Conservation (phyloP, 306 rosid genomes). For the Carpinus fangiana region DNA sequence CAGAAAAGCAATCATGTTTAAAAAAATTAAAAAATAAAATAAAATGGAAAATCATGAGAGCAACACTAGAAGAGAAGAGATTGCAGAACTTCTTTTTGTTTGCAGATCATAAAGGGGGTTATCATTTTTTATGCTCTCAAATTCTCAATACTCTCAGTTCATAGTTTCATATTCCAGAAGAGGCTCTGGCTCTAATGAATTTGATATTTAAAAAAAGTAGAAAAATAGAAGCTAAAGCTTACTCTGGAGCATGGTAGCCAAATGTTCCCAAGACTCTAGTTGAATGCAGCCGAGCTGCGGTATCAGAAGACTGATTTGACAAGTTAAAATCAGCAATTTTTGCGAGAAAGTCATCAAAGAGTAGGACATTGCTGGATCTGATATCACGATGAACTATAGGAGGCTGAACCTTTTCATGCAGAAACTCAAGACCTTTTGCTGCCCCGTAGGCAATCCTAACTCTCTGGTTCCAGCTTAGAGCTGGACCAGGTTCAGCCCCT, state of each 20-base stretch:
- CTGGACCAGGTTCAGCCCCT: constrained; percentile 98
- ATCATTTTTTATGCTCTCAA: background rate
- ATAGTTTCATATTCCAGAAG: background rate
- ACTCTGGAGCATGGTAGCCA: constrained; percentile 99
- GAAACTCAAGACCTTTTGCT: constrained; percentile 90
- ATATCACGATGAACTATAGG: constrained; percentile 88
- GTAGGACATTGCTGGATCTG: constrained; percentile 90
- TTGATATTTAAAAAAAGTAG: background rate
- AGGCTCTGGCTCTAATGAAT: background rate
- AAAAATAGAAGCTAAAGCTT: constrained; percentile 32
- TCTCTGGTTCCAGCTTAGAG: constrained; percentile 77
- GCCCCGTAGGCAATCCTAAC: constrained; percentile 90
- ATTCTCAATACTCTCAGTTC: background rate
- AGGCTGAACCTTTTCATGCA: constrained; percentile 92
- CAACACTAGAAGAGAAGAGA: background rate
- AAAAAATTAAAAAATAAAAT: background rate
- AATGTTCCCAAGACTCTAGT: constrained; percentile 98
- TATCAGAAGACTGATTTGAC: constrained; percentile 88
- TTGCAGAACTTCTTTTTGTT: background rate
- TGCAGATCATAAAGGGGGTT: background rate
- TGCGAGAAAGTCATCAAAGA: constrained; percentile 66
- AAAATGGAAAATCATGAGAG: background rate
- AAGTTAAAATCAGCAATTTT: constrained; percentile 90
- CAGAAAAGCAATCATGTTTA: constrained; percentile 21
- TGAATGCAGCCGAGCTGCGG: constrained; percentile 89